Evolutionary conservation across 2,329 filamentous ascomycete species (phyloP).

Genomic region (Byssothecium circinans): DNA sequence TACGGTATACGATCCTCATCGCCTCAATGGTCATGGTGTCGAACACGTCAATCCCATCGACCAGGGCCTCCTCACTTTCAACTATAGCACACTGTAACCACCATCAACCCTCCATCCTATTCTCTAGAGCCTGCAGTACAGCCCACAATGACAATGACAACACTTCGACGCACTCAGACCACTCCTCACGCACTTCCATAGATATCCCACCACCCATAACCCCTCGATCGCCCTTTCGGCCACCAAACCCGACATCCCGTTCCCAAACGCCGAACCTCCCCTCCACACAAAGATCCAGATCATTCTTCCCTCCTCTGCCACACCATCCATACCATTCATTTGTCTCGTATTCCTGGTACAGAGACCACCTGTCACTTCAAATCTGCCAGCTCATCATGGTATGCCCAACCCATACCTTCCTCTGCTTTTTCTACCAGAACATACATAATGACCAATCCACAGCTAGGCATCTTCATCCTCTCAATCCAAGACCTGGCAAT

Average conservation of each 20-base stretch:
- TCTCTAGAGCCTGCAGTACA: neutral
- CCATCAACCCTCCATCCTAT: conserved; percentile 2
- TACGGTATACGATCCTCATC: conserved; percentile 15
- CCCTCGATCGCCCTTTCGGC: neutral
- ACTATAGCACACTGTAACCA: conserved; percentile 12
- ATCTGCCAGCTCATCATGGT: conserved; percentile 18
- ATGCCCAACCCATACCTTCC: neutral
- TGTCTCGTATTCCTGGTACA: conserved; percentile 18
- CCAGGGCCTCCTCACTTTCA: conserved; percentile 13
- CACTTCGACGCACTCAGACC: neutral
- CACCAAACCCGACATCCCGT: neutral
- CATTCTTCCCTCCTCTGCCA: conserved; percentile 5
- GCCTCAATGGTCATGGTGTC: conserved; percentile 2
- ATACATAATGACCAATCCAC: neutral
- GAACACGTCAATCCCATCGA: conserved; percentile 20
- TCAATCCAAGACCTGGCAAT: conserved; percentile 15
- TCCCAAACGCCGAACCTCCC: neutral
- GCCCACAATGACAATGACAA: neutral
- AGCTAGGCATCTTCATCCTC: conserved; percentile 16
- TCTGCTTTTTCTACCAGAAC: neutral
- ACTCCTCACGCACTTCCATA: neutral
- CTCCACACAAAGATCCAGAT: neutral
- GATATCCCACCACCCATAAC: neutral
- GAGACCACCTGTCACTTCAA: conserved; percentile 19
- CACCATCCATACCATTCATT: conserved; percentile 17